These are phyloP conservation scores for Fusarium bulbicola DNA, from an alignment of 2,329 filamentous ascomycete species.

Conservation along the genomic window DNA sequence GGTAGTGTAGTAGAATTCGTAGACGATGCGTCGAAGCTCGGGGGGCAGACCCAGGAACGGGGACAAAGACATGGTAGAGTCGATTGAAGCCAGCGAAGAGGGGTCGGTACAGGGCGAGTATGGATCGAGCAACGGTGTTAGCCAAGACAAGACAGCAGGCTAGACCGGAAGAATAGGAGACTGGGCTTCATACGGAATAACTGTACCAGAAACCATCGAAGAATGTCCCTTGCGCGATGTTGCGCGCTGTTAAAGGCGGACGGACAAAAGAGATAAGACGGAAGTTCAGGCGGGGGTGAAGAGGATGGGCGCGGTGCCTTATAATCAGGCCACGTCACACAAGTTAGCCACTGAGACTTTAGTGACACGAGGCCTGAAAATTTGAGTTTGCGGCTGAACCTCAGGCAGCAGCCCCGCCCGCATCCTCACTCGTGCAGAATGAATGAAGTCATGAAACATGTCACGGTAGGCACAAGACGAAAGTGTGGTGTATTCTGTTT, in stretches of 20 bases:
- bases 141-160: not conserved
- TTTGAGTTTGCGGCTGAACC: not conserved
- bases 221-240: not conserved
- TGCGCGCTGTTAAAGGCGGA: not conserved
- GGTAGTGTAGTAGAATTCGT: not conserved
- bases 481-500: not conserved
- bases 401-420: not conserved
- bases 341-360: not conserved
- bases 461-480: not conserved
- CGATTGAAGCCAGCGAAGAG: not conserved
- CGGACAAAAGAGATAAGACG: not conserved
- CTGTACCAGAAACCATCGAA: not conserved
- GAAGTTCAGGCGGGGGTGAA: not conserved
- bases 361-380: not conserved
- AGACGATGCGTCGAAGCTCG: not conserved
- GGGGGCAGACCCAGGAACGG: not conserved
- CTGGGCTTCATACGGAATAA: not conserved
- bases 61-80: not conserved
- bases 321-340: not conserved
- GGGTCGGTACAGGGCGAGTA: accelerated
- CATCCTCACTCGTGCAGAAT: too few relatives aligned
- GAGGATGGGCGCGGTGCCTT: not conserved
- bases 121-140: not conserved
- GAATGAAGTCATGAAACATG: not conserved
- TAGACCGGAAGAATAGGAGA: not conserved